phyloP scores from a whole-genome alignment of 2,329 filamentous ascomycete species.

The Thelonectria rubi region DNA sequence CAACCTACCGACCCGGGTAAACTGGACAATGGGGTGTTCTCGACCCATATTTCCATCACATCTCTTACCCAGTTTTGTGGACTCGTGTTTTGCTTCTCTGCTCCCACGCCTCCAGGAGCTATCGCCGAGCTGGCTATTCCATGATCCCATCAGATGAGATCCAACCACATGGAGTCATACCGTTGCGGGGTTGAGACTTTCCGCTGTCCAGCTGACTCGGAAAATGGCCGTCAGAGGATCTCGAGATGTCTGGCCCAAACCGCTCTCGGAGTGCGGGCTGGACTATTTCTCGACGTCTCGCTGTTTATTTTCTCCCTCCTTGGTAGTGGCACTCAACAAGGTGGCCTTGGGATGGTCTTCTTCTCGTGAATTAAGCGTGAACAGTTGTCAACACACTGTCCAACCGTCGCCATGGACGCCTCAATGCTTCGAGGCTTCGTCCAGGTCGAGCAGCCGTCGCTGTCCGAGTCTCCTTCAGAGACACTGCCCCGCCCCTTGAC shows the following conservation, averaged over 20 bases:
- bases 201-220: slow-evolving; percentile 9
- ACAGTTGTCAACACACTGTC: not conserved
- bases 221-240: not conserved
- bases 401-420: slow-evolving; percentile 45
- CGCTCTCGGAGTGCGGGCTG: slow-evolving; percentile 4
- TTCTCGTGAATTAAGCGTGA: slow-evolving; percentile 1
- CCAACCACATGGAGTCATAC: slow-evolving; percentile 18
- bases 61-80: slow-evolving; percentile 16
- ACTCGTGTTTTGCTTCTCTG: slow-evolving; percentile 11
- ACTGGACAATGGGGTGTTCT: slow-evolving; percentile 5
- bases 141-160: not conserved
- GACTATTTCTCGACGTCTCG: not conserved
- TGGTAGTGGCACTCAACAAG: not conserved
- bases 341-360: not conserved
- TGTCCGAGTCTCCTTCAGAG: slow-evolving; percentile 27
- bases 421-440: slow-evolving; percentile 46
- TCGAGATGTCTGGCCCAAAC: slow-evolving; percentile 5
- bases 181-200: slow-evolving; percentile 7
- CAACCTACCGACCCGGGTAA: not conserved
- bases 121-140: slow-evolving; percentile 4
- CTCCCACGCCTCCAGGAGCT: slow-evolving; percentile 5
- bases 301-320: not conserved
- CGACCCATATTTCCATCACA: slow-evolving; percentile 24
- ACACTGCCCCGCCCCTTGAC: slow-evolving; percentile 38
- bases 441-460: slow-evolving; percentile 43